These are phyloP conservation scores for Backusella mclennaniae DNA, from an alignment of 192 early-diverging fungal genomes.

Conservation along the genomic window DNA sequence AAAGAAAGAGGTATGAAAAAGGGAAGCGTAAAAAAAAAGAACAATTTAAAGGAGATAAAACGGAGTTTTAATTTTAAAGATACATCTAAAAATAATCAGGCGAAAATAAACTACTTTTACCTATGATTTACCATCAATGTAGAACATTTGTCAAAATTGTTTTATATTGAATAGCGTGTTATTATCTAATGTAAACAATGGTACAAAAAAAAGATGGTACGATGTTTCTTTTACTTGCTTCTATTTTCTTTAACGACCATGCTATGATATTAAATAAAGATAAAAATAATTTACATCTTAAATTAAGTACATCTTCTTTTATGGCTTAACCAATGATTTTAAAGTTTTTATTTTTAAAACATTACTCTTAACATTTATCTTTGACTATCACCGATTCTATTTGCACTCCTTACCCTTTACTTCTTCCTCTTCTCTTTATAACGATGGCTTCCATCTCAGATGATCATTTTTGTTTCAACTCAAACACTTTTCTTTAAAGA, in stretches of 20 bases:
- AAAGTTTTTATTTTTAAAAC: neutral
- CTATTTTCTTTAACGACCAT: neutral
- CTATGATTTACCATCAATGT: neutral
- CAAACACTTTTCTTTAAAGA: neutral
- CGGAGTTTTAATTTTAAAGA: neutral
- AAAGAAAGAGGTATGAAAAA: neutral
- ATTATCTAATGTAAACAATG: neutral
- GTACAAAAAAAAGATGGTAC: neutral
- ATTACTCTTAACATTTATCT: neutral
- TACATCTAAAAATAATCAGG: slow-evolving; percentile 4
- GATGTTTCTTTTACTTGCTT: neutral
- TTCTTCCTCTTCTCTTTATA: neutral
- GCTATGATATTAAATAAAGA: neutral
- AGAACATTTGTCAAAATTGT: neutral
- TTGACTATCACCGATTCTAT: neutral
- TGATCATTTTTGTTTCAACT: neutral
- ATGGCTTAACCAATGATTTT: neutral
- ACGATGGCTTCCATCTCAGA: neutral
- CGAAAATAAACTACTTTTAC: neutral
- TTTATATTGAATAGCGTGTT: neutral
- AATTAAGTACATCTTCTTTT: neutral
- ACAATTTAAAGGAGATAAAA: neutral
- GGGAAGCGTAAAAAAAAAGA: neutral
- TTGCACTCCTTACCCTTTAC: neutral
- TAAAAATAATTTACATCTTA: neutral